These are phyloP conservation scores for Nannochloropsis salina DNA, from an alignment of 108 stramenopile species.

Conservation along the genomic window DNA sequence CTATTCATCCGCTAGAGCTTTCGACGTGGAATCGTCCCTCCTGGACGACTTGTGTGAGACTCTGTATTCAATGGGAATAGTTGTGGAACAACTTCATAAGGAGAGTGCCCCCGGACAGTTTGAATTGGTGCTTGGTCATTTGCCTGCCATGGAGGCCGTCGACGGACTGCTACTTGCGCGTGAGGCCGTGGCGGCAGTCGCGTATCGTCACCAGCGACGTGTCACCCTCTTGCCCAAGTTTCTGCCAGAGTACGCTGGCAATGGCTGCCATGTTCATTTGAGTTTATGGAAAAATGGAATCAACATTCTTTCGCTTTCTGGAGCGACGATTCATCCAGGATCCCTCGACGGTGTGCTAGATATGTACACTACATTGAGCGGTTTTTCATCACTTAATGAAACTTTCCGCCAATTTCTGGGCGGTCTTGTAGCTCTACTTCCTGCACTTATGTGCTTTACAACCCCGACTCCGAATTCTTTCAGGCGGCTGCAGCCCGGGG, in stretches of 20 bases:
- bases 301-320: background rate
- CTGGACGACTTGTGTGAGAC: background rate
- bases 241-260: background rate
- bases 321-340: background rate
- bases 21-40: background rate
- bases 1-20: background rate
- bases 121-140: background rate
- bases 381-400: background rate
- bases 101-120: background rate
- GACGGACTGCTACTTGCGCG: conserved; percentile 9
- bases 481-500: background rate
- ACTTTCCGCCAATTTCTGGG: conserved; percentile 6
- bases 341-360: background rate
- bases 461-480: conserved; percentile 11
- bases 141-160: background rate
- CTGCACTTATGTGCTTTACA: conserved; percentile 13
- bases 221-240: background rate
- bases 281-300: background rate
- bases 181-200: background rate
- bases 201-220: background rate
- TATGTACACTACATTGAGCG: background rate
- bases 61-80: background rate
- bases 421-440: background rate
- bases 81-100: background rate
- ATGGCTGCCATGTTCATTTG: conserved; percentile 10